Percentiles rank a stretch among this genome's conserved stretches.
Evolutionary conservation across 352 stramenopile species (phyloP).

Genomic region (Pythium apleroticum): DNA sequence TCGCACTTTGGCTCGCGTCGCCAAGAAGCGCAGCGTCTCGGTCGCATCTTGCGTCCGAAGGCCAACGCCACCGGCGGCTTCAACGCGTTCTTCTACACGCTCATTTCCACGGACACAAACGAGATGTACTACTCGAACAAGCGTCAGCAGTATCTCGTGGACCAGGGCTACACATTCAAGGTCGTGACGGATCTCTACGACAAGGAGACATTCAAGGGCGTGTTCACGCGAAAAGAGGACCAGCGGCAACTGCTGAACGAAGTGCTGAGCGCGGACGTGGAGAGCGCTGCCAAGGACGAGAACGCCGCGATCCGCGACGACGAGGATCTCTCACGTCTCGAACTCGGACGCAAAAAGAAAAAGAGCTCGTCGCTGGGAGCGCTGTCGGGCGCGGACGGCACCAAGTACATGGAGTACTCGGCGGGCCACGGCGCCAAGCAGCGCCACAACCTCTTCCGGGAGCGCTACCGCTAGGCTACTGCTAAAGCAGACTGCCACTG

Average conservation of each 20-base stretch:
- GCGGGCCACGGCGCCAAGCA: constrained; percentile 79
- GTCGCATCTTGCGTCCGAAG: constrained; percentile 99
- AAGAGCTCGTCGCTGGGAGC: constrained; percentile 72
- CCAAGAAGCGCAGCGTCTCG: constrained; percentile 98
- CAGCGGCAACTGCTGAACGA: constrained; percentile 77
- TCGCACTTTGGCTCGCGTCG: constrained; percentile 98
- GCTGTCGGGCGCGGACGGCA: constrained; percentile 74
- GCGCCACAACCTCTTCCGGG: constrained; percentile 85
- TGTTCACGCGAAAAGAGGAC: constrained; percentile 80
- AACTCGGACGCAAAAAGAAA: constrained; percentile 78
- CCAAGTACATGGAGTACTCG: constrained; percentile 88
- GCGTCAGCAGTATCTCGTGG: constrained; percentile 98
- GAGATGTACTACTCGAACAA: constrained; percentile 99
- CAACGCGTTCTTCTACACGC: constrained; percentile 99
- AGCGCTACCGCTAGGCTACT: constrained; percentile 76
- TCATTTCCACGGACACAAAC: constrained; percentile 98
- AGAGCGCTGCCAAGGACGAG: constrained; percentile 80
- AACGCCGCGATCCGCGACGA: constrained; percentile 82
- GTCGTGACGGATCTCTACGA: constrained; percentile 96
- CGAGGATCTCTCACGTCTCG: constrained; percentile 75
- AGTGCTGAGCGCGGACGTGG: constrained; percentile 77
- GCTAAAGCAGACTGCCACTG: constrained; percentile 5
- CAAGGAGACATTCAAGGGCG: constrained; percentile 68
- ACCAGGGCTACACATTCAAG: constrained; percentile 99
- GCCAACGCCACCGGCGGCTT: constrained; percentile 94